Percentiles rank a stretch among this genome's conserved stretches.
These are phyloP conservation scores for Microstegium vimineum DNA, from an alignment of 176 grass and related monocot genomes.

Conservation along the genomic window DNA sequence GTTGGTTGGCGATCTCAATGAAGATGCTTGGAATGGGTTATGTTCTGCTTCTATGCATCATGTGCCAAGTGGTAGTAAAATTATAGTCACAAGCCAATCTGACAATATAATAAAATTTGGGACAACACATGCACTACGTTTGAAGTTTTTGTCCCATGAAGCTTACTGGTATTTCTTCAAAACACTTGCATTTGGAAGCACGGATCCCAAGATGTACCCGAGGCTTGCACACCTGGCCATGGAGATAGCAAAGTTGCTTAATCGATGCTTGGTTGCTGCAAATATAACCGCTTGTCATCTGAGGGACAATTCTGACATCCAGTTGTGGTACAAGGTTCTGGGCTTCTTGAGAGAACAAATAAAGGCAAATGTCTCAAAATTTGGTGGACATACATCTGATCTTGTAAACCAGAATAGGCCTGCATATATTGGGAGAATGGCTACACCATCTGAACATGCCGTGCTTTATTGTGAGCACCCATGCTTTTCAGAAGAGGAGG, in stretches of 20 bases:
- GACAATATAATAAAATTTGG: neutral
- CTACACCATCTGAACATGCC: no score
- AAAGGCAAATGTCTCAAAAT: neutral
- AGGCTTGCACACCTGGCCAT: neutral
- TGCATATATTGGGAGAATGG: no score
- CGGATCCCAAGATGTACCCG: neutral
- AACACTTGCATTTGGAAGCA: neutral
- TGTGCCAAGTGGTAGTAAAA: neutral
- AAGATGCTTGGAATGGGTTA: neutral
- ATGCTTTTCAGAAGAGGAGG: no score
- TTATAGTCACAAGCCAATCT: constrained; percentile 5
- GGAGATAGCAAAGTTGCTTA: neutral
- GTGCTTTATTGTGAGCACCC: no score
- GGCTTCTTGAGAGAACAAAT: neutral
- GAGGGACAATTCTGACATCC: neutral
- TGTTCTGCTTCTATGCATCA: neutral
- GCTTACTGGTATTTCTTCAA: constrained; percentile 20
- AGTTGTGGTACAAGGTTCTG: neutral
- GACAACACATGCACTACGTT: neutral
- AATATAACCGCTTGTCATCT: neutral
- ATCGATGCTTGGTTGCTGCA: neutral
- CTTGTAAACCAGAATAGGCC: neutral
- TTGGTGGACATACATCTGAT: neutral
- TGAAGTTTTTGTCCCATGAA: neutral
- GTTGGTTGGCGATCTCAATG: neutral